A percentile compares a stretch with the other conserved stretches of the same genome.
Evolutionary conservation across 345 rosid genomes (phyloP).

Genomic region (Populus euphratica): DNA sequence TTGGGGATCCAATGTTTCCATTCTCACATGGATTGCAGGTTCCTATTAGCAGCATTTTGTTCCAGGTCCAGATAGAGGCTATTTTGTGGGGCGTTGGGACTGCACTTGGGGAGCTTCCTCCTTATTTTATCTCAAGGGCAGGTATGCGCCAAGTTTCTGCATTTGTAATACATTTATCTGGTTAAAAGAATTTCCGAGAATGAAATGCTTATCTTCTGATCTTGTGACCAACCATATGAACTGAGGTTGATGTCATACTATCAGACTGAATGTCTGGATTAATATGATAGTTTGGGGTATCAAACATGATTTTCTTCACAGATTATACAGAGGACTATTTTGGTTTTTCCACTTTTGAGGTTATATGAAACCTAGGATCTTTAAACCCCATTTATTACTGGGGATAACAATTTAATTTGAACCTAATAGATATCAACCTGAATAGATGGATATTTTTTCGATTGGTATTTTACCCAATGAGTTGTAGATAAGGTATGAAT

Average conservation of each 20-base stretch:
- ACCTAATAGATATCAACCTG: no score
- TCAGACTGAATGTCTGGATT: neutral
- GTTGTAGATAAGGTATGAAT: no score
- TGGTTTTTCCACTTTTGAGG: neutral
- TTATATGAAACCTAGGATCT: neutral
- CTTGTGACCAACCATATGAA: neutral
- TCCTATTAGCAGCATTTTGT: slow-evolving; percentile 83
- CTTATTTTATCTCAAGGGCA: slow-evolving; percentile 97
- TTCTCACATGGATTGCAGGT: slow-evolving; percentile 61
- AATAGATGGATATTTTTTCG: no score
- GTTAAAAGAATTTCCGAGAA: neutral
- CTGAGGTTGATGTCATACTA: neutral
- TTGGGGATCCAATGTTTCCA: slow-evolving; percentile 68
- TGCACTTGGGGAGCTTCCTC: slow-evolving; percentile 99
- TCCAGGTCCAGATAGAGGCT: slow-evolving; percentile 90
- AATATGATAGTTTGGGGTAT: neutral
- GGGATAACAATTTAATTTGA: no score
- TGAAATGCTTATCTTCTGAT: neutral
- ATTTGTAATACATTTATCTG: neutral
- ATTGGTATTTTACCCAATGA: no score
- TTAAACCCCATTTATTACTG: neutral
- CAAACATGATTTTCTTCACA: neutral
- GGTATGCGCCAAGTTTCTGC: slow-evolving; percentile 36
- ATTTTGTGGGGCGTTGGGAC: slow-evolving; percentile 96
- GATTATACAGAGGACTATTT: neutral